A percentile compares a stretch with the other conserved stretches of the same genome.
Evolutionary conservation across 2,329 filamentous ascomycete species (phyloP).

Genomic region (Podosphaera fusca): DNA sequence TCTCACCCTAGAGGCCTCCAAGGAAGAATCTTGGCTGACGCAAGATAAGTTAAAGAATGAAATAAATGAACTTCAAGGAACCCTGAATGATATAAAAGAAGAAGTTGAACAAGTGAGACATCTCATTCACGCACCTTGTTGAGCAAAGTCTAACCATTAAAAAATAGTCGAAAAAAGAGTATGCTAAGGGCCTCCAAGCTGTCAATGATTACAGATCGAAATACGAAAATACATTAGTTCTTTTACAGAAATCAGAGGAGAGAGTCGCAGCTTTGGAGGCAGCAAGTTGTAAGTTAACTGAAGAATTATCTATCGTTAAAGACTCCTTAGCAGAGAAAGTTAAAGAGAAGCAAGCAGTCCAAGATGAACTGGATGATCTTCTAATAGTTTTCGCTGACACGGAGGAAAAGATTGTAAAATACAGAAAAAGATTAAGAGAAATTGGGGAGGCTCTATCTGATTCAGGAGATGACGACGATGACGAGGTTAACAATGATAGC

Average conservation of each 20-base stretch:
- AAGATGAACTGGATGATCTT: constrained; percentile 58
- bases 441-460: constrained; percentile 54
- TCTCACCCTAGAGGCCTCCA: constrained; percentile 23
- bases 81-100: constrained; percentile 36
- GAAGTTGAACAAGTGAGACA: constrained; percentile 16
- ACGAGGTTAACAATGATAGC: constrained; percentile 28
- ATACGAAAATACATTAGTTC: constrained; percentile 11
- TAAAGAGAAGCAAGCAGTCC: constrained; percentile 36
- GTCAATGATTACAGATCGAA: constrained; percentile 26
- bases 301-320: constrained; percentile 15
- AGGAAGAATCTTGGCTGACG: constrained; percentile 26
- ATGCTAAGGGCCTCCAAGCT: constrained; percentile 33
- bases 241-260: constrained; percentile 17
- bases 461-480: constrained; percentile 40
- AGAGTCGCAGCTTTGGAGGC: constrained; percentile 21
- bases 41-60: constrained; percentile 33
- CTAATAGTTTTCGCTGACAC: constrained; percentile 61
- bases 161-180: constrained; percentile 32
- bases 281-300: constrained; percentile 13
- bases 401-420: constrained; percentile 52
- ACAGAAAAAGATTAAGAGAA: constrained; percentile 33
- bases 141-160: background rate
- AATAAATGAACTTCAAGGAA: constrained; percentile 36
- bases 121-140: background rate
- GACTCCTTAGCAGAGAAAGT: constrained; percentile 24